Conservation (phyloP, 1,284 basidiomycete species). For the Filobasidium uniguttulatum region DNA sequence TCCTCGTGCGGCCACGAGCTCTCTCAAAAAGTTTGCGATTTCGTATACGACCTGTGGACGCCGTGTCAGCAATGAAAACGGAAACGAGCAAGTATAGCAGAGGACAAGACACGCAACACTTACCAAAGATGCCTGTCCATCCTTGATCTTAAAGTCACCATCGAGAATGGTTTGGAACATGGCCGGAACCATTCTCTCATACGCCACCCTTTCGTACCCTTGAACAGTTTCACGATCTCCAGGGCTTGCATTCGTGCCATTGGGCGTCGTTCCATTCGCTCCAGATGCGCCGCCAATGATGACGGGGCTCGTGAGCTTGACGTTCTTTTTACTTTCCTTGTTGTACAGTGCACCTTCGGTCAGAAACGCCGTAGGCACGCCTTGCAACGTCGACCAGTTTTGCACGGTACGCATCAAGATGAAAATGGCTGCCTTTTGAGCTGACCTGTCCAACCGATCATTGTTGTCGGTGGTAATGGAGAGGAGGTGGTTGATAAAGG, state of each 20-base stretch:
- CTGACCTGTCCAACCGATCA: conserved; percentile 55
- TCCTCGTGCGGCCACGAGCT: conserved; percentile 61
- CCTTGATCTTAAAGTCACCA: conserved; percentile 71
- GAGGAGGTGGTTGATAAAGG: conserved; percentile 51
- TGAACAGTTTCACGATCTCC: conserved; percentile 48
- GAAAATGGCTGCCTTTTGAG: conserved; percentile 66
- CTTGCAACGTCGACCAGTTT: conserved; percentile 59
- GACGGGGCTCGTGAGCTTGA: conserved; percentile 39
- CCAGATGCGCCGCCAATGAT: conserved; percentile 31
- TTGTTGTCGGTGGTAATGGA: conserved; percentile 56
- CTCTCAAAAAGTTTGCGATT: conserved; percentile 70
- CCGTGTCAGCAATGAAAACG: neutral
- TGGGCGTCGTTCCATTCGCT: conserved; percentile 19
- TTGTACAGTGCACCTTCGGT: conserved; percentile 19
- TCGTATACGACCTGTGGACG: conserved; percentile 65
- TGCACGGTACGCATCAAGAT: conserved; percentile 58
- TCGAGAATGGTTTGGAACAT: conserved; percentile 71
- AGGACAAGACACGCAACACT: conserved; percentile 8
- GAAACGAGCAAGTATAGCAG: neutral
- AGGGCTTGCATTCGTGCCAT: conserved; percentile 18
- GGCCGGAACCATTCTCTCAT: conserved; percentile 69
- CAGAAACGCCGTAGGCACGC: conserved; percentile 23
- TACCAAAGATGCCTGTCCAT: conserved; percentile 74
- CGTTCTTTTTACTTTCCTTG: conserved; percentile 21
- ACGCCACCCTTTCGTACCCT: conserved; percentile 87